phyloP scores from a whole-genome alignment of 345 rosid species.

The Lumnitzera racemosa region DNA sequence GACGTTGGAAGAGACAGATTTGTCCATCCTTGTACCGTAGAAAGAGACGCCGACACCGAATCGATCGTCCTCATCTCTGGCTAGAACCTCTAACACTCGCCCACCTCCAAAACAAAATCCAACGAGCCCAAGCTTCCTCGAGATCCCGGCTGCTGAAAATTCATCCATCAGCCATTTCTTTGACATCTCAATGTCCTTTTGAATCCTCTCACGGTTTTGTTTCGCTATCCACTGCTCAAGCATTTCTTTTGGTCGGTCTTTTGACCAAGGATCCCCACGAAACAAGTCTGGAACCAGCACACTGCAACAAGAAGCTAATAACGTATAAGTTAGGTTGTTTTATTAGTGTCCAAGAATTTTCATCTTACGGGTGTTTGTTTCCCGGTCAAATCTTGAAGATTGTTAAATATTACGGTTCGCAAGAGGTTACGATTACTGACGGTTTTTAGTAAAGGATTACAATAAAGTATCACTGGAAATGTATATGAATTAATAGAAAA shows the following conservation, averaged over 20 bases:
- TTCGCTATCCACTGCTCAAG: slow-evolving; percentile 46
- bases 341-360: no score
- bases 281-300: slow-evolving; percentile 88
- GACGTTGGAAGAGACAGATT: slow-evolving; percentile 26
- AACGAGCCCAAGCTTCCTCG: slow-evolving; percentile 70
- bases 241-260: slow-evolving; percentile 31
- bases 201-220: slow-evolving; percentile 46
- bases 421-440: no score
- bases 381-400: no score
- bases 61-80: slow-evolving; percentile 36
- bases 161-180: slow-evolving; percentile 77
- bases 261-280: slow-evolving; percentile 75
- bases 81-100: slow-evolving; percentile 51
- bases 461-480: no score
- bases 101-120: slow-evolving; percentile 95
- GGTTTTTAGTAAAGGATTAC: no score
- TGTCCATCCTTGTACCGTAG: slow-evolving; percentile 76
- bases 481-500: no score
- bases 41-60: slow-evolving; percentile 69
- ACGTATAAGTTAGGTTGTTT: neutral
- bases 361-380: no score
- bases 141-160: slow-evolving; percentile 64
- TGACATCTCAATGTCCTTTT: slow-evolving; percentile 38
- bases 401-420: no score
- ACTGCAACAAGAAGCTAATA: slow-evolving; percentile 27